A percentile compares a stretch with the other conserved stretches of the same genome.
Evolutionary conservation across 2,329 filamentous ascomycete genomes (phyloP).

Genomic region (Diaporthe sp.): DNA sequence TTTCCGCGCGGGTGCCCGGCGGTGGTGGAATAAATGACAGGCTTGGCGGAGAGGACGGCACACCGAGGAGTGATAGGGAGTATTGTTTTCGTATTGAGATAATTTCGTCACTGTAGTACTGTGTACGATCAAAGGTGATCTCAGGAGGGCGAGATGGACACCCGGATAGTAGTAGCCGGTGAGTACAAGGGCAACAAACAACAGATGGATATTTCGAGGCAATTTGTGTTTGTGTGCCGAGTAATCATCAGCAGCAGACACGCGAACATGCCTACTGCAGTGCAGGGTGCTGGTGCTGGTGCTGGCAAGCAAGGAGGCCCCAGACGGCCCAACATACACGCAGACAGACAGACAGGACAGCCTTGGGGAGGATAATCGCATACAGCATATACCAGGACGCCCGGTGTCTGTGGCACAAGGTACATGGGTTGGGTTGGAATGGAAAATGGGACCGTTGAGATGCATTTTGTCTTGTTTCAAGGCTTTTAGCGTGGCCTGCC

Average conservation of each 20-base stretch:
- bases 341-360: neutral
- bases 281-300: neutral
- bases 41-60: neutral
- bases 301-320: neutral
- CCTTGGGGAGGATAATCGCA: neutral
- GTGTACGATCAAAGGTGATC: neutral
- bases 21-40: neutral
- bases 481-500: conserved; percentile 16
- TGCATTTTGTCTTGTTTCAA: conserved; percentile 21
- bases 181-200: neutral
- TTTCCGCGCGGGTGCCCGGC: neutral
- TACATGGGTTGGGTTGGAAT: conserved; percentile 5
- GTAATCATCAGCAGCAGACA: neutral
- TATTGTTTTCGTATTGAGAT: neutral
- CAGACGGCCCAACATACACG: neutral
- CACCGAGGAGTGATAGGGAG: neutral
- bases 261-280: neutral
- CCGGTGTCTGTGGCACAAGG: too few species aligned
- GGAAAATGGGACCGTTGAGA: conserved; percentile 4
- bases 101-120: neutral
- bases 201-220: too few species aligned
- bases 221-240: neutral
- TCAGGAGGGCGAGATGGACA: neutral
- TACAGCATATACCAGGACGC: too few species aligned
- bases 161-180: neutral